Evolutionary conservation across 129 eudicot species (phyloP), one percentile per base, ranked within the genome.

Genomic region (Kitagawia praeruptora): DNA sequence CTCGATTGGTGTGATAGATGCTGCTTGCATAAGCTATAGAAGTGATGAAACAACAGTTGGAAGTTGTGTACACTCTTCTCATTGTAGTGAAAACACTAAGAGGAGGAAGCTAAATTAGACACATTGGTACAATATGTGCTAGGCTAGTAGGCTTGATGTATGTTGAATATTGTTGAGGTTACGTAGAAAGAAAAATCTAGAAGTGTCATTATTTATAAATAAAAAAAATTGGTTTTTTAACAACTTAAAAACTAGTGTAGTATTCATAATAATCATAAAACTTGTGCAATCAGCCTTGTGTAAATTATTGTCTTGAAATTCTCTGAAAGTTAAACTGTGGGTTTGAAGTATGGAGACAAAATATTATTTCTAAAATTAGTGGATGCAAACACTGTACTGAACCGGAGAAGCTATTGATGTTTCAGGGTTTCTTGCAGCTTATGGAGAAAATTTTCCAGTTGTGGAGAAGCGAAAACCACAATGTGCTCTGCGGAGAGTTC

Each of bases 401-500:
- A 34, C 37, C 21, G 37, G 25, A 70, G 76, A 73, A 45, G 42
- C 42, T n/a, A n/a, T 21, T 80, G 18, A 3, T 49, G 41, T 34
- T 34, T 34, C 1, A 2, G 37, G 47, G 51, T 45, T 82, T 67
- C 25, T 8, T 84, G 84, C 92, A 89, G 97, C 90, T 93, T 47
- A 88, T 93, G 92, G 93, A 89, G 80, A 93, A 86, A 76, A 91
- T 93, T 77, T 93, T 49, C 98, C 96, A 63, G 87, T 91, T 31
- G 92, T 84, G 77, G 96, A 89, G 88, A 89, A 86, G 86, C 86
- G 83, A 87, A 88, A 82, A 80, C 91, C 91, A 18, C 79, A 83
- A 44, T 87, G 84, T 74, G 72, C 48, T 28, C 85, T 93, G 74
- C 82, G 89, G 77, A 88, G 82, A 78, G 90, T 87, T 88, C 86